Evolutionary conservation across 805 yeast genomes (phyloP).

Genomic region (Ogataea naganishii): DNA sequence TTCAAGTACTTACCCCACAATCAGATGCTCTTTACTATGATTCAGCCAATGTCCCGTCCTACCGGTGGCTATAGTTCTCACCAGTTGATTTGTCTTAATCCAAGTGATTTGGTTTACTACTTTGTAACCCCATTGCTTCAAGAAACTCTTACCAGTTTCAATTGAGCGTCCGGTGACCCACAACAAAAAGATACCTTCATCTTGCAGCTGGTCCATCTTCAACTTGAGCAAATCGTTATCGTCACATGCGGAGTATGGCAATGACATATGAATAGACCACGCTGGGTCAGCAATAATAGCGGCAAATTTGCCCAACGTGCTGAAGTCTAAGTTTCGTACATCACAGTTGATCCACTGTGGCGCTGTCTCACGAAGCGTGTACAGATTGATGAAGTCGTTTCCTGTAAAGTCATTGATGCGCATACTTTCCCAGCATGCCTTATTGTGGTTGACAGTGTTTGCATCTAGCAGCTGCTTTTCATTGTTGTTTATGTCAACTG

Average conservation of each 20-base stretch:
- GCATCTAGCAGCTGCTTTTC: constrained; percentile 4
- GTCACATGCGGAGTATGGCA: constrained; percentile 67
- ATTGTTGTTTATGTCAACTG: constrained; percentile 14
- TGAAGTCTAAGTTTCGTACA: constrained; percentile 63
- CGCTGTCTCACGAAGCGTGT: constrained; percentile 22
- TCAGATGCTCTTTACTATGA: constrained; percentile 85
- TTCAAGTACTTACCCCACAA: constrained; percentile 48
- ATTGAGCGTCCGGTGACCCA: constrained; percentile 97
- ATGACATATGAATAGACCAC: constrained; percentile 91
- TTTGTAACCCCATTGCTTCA: constrained; percentile 74
- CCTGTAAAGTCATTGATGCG: constrained; percentile 33
- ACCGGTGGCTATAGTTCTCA: constrained; percentile 88
- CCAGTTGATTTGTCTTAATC: constrained; percentile 84
- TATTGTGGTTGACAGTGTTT: constrained; percentile 11
- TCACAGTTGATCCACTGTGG: constrained; percentile 89
- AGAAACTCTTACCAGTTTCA: constrained; percentile 75
- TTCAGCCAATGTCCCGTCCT: constrained; percentile 96
- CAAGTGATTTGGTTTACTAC: constrained; percentile 78
- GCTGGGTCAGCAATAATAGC: constrained; percentile 90
- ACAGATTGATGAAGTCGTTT: constrained; percentile 33
- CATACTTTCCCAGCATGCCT: constrained; percentile 10
- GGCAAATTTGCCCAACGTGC: constrained; percentile 67
- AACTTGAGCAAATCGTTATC: constrained; percentile 65
- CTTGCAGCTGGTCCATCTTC: constrained; percentile 62
- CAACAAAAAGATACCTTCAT: constrained; percentile 72